These are phyloP conservation scores for Wickerhamomyces bovis DNA, from an alignment of 805 yeast genomes.

Conservation along the genomic window DNA sequence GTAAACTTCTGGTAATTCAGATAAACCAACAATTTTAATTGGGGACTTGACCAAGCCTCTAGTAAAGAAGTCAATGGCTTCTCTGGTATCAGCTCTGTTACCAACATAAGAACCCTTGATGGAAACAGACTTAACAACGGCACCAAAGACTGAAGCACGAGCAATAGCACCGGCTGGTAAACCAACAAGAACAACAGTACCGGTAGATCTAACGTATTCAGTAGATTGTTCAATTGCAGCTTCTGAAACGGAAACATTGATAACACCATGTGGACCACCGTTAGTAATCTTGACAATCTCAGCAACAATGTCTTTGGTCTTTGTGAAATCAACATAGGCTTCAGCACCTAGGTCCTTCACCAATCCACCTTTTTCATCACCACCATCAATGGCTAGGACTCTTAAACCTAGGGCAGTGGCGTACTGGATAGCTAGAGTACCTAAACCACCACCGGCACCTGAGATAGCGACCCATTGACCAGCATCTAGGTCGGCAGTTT, in stretches of 20 bases:
- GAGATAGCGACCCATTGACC: constrained; percentile 74
- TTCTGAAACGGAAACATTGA: constrained; percentile 51
- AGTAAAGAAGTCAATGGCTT: constrained; percentile 61
- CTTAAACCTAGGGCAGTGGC: constrained; percentile 71
- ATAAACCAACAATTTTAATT: constrained; percentile 49
- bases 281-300: constrained; percentile 42
- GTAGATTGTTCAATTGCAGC: constrained; percentile 42
- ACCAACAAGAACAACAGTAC: constrained; percentile 60
- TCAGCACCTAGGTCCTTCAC: constrained; percentile 58
- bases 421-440: constrained; percentile 69
- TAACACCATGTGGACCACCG: constrained; percentile 66
- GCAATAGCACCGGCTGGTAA: constrained; percentile 48
- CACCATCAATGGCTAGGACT: constrained; percentile 71
- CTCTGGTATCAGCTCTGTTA: constrained; percentile 38
- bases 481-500: constrained; percentile 47
- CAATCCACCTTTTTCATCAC: constrained; percentile 57
- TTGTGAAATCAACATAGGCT: constrained; percentile 50
- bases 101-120: constrained; percentile 32
- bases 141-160: constrained; percentile 37
- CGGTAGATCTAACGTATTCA: constrained; percentile 51
- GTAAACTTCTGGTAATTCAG: constrained; percentile 46
- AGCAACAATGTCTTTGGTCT: constrained; percentile 42
- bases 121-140: constrained; percentile 41
- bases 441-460: constrained; percentile 82
- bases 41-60: constrained; percentile 63